Evolutionary conservation across 2,329 filamentous ascomycete species (phyloP).

Genomic region (Thelonectria rubi): DNA sequence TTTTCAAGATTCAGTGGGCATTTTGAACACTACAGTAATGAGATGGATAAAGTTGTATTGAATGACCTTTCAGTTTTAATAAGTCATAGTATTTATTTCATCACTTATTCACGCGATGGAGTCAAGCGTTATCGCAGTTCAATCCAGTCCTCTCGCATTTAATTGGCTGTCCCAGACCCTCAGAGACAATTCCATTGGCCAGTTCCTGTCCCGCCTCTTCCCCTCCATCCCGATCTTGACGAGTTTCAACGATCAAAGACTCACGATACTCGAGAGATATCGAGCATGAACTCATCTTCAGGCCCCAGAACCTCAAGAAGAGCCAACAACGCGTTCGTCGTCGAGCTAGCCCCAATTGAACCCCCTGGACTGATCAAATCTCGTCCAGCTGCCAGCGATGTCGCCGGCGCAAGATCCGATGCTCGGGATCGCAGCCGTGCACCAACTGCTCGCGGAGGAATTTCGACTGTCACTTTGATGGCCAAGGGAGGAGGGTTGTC

Average conservation of each 20-base stretch:
- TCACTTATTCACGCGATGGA: background rate
- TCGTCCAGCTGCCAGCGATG: constrained; percentile 19
- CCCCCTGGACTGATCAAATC: background rate
- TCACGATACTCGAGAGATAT: too few species aligned
- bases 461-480: constrained; percentile 17
- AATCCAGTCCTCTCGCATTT: background rate
- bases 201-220: background rate
- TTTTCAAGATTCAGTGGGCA: too few species aligned
- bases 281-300: background rate
- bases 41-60: too few species aligned
- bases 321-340: constrained; percentile 19
- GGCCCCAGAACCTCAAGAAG: background rate
- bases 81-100: too few species aligned
- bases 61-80: too few species aligned
- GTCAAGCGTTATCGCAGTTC: background rate
- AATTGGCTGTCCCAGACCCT: background rate
- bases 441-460: constrained; percentile 18
- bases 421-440: constrained; percentile 21
- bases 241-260: background rate
- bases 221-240: background rate
- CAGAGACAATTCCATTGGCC: background rate
- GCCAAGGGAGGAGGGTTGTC: constrained; percentile 16
- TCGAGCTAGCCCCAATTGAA: background rate
- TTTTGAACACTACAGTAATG: too few species aligned
- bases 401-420: constrained; percentile 22